Evolutionary conservation across 768 basidiomycete genomes (phyloP), one percentile per base, ranked within the genome.

Genomic region (Leccinellum albellum): DNA sequence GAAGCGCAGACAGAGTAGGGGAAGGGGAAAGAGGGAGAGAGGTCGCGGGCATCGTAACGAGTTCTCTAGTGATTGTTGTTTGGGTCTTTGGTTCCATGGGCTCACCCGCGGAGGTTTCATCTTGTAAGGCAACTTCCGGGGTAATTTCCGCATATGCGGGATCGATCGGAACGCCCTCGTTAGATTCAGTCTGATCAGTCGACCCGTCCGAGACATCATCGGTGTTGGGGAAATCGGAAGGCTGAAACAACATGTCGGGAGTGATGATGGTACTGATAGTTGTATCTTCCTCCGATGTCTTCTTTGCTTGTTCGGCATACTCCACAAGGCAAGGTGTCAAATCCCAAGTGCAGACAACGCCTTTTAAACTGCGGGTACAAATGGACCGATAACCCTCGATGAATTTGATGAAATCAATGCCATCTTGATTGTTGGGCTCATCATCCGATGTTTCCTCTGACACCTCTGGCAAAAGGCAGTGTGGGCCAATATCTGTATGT

Each of bases 321-420:
- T 54, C 31, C 7, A 54, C 26, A 23, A 63, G 55, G 23, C 62
- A 64, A 32, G 15, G 31, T 4, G 58, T 46, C 50, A 64, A 14
- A 54, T 63, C 53, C 58, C 61, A 64, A 42, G 58, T 63, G 23
- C 58, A 57, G 32, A 60, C 50, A 29, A 60, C 31, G n/a, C 62
- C 63, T 1, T 56, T 63, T 20, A 29, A 1, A n/a, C 51, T 63
- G 29, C 58, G 62, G n/a, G 62, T 55, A 35, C 28, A 49, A 42
- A 63, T 17, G 9, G 46, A 51, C 17, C n/a, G 61, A 21, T 51
- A 47, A 12, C 48, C n/a, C 15, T 45, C 47, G 1, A 35, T 55
- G 50, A 63, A 63, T 50, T 56, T 59, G 50, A 63, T 56, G 20
- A 59, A 57, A 49, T 54, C 44, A 2, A 63, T 9, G 14, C 54